A percentile compares a stretch with the other conserved stretches of the same genome.
phyloP scores from a whole-genome alignment of 2,329 filamentous ascomycete species.

The Aureobasidium namibiae region DNA sequence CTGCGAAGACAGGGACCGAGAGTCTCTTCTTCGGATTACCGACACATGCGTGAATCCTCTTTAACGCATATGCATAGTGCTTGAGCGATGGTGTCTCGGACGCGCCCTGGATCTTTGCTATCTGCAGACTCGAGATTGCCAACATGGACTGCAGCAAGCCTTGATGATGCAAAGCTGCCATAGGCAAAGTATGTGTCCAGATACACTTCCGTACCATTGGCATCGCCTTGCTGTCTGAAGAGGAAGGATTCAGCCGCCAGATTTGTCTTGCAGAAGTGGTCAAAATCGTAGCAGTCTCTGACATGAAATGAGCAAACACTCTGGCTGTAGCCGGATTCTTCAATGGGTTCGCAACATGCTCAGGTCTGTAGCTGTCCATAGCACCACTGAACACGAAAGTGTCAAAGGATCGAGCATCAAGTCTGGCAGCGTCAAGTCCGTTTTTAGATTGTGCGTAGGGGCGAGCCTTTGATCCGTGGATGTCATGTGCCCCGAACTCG shows the following conservation, averaged over 20 bases:
- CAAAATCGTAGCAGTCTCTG: slow-evolving; percentile 76
- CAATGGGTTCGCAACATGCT: slow-evolving; percentile 53
- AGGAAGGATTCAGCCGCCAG: background rate
- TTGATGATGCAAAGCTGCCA: slow-evolving; percentile 76
- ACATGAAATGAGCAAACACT: slow-evolving; percentile 87
- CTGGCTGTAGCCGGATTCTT: slow-evolving; percentile 71
- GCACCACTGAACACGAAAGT: slow-evolving; percentile 40
- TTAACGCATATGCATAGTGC: slow-evolving; percentile 82
- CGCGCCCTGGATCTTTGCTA: slow-evolving; percentile 68
- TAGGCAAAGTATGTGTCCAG: slow-evolving; percentile 71
- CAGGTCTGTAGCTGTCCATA: slow-evolving; percentile 37
- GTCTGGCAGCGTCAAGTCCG: slow-evolving; percentile 14
- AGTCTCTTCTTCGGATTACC: slow-evolving; percentile 59
- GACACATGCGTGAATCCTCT: slow-evolving; percentile 69
- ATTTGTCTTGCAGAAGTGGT: slow-evolving; percentile 78
- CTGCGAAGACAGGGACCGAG: slow-evolving; percentile 76
- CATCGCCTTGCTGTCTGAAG: background rate
- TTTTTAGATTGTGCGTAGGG: background rate
- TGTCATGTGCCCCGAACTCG: background rate
- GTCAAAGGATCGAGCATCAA: slow-evolving; percentile 33
- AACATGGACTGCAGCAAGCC: slow-evolving; percentile 85
- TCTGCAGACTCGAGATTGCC: slow-evolving; percentile 77
- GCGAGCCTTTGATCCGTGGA: background rate
- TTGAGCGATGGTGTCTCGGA: slow-evolving; percentile 75
- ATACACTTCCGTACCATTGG: slow-evolving; percentile 34